Evolutionary conservation across 2,329 filamentous ascomycete species (phyloP).

Genomic region (Ophiobolus disseminans): DNA sequence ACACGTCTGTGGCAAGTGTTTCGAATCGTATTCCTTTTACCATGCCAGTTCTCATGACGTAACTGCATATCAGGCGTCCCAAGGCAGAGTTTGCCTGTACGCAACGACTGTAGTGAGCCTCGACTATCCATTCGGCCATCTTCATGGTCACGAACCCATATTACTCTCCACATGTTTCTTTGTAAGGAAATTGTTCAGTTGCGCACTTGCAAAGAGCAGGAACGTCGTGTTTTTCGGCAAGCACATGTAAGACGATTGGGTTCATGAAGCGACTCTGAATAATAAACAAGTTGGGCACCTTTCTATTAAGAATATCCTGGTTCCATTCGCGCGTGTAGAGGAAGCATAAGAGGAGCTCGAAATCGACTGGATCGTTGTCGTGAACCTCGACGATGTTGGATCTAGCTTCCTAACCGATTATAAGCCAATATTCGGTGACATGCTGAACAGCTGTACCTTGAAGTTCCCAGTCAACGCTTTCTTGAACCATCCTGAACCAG

Average conservation of each 20-base stretch:
- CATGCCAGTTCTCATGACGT: no score
- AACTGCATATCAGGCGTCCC: no score
- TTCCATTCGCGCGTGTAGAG: slow-evolving; percentile 5
- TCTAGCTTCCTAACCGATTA: not conserved
- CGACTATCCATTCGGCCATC: no score
- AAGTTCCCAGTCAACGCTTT: not conserved
- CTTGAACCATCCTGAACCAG: not conserved
- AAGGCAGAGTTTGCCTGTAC: no score
- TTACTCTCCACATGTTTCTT: no score
- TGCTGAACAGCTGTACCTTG: not conserved
- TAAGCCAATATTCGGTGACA: not conserved
- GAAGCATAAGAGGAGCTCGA: slow-evolving; percentile 14
- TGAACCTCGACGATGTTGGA: slow-evolving; percentile 8
- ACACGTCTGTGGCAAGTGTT: no score
- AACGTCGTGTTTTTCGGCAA: slow-evolving; percentile 13
- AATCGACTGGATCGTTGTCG: slow-evolving; percentile 9
- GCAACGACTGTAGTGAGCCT: no score
- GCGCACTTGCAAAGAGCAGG: not conserved
- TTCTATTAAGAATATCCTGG: not conserved
- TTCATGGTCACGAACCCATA: no score
- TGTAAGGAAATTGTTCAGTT: not conserved
- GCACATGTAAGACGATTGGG: slow-evolving; percentile 1
- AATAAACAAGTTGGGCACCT: not conserved
- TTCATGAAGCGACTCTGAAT: no score
- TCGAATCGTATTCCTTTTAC: no score